Evolutionary conservation across 306 rosid genomes (phyloP), one percentile per base, ranked within the genome.

Genomic region (Corylus heterophylla): DNA sequence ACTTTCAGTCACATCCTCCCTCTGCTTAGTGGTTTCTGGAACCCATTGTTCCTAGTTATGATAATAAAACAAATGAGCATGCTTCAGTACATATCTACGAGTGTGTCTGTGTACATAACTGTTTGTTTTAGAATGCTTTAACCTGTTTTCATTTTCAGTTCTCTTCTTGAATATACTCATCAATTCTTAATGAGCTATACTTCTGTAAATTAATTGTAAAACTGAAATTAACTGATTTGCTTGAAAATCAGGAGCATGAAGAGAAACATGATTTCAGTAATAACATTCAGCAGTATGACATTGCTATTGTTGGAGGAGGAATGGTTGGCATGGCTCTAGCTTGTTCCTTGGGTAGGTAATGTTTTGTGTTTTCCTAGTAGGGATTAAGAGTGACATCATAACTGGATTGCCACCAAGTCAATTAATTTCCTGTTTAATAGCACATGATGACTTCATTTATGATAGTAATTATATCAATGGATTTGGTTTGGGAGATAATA

Each of bases 241-340:
- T 79, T 83, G 52, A 45, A 85, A 67, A 78, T 73, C 83, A 91
- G 98, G 91, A 79, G 51, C 87, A 77, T 69, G 86, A 58, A 76
- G 85, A 81, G 89, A 80, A 73, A 76, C 87, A 69, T 75, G 74
- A 25, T 56, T 71, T 83, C 29, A 42, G 74, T 0, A 74, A 82
- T 83, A 55, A 45, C 75, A 75, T 79, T 54, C 83, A 86, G 66
- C 92, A 86, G n/a, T 80, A 95, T 88, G 98, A 95, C 81, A 51
- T 95, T 80, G 97, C 98, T 74, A 89, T 95, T 83, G 96, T 92
- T 80, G 98, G 98, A 86, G 98, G 98, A 16, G 98, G 98, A 79
- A 87, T 92, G 98, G 98, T 91, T 74, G 98, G 98, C 83, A 74
- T 95, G 90, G 89, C 98, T 80, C 67, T 95, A 79, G 92, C 98